Percentiles rank a stretch among this genome's conserved stretches.
These are phyloP conservation scores for Hygrophorus russula DNA, from an alignment of 768 basidiomycete species.

Conservation along the genomic window DNA sequence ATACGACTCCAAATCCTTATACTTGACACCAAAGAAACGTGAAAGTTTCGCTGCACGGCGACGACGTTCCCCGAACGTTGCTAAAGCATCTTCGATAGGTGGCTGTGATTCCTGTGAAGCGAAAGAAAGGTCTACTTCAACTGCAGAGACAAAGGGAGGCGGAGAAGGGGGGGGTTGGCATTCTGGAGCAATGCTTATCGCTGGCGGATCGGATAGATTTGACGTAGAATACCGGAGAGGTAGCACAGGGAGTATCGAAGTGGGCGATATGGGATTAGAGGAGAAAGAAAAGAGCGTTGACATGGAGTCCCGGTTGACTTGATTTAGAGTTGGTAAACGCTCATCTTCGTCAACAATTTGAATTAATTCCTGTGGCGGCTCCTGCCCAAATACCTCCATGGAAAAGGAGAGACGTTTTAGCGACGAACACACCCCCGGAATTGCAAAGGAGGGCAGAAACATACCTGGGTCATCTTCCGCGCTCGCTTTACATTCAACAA, in stretches of 20 bases:
- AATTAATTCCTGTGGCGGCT: slow-evolving; percentile 32
- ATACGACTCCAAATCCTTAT: slow-evolving; percentile 26
- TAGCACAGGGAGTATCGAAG: neutral
- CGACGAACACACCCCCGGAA: neutral
- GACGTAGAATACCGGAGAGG: too few species aligned
- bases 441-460: slow-evolving; percentile 3
- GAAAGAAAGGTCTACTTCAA: neutral
- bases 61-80: slow-evolving; percentile 21
- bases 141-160: neutral
- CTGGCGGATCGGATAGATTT: too few species aligned
- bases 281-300: slow-evolving; percentile 10
- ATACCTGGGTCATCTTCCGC: slow-evolving; percentile 40
- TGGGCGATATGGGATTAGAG: neutral
- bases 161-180: neutral
- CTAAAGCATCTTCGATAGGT: slow-evolving; percentile 1
- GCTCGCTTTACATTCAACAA: slow-evolving; percentile 32
- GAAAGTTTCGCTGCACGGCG: slow-evolving; percentile 42
- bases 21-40: slow-evolving; percentile 46
- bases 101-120: slow-evolving; percentile 4
- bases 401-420: neutral
- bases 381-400: slow-evolving; percentile 36
- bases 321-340: neutral
- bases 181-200: too few species aligned
- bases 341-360: slow-evolving; percentile 18
- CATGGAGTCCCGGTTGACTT: slow-evolving; percentile 13